These are phyloP conservation scores for Hippophae gyantsensis DNA, from an alignment of 306 rosid species.

Conservation along the genomic window DNA sequence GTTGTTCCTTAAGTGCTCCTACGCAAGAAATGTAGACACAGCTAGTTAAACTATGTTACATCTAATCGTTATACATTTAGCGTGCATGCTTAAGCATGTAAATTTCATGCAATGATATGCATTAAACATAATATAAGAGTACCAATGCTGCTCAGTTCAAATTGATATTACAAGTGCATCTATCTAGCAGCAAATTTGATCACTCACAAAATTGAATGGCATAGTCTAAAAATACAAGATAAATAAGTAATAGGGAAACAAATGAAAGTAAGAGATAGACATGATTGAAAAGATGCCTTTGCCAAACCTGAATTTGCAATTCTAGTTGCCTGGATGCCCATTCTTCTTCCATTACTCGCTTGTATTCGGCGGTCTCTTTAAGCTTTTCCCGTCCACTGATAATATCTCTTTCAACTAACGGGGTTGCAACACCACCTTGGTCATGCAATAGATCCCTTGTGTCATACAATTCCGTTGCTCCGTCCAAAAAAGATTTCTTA, in stretches of 20 bases:
- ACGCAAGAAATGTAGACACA: neutral
- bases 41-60: neutral
- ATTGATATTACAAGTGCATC: neutral
- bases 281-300: neutral
- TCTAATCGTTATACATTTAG: neutral
- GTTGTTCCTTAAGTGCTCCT: too few species aligned
- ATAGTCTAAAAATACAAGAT: neutral
- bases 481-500: conserved; percentile 2
- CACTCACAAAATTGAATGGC: neutral
- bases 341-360: conserved; percentile 69
- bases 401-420: conserved; percentile 27
- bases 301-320: conserved; percentile 71
- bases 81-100: too few species aligned
- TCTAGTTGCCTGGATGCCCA: conserved; percentile 78
- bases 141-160: neutral
- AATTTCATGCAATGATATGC: neutral
- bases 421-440: conserved; percentile 17
- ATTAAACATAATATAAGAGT: neutral
- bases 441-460: conserved; percentile 11
- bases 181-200: neutral
- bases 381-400: conserved; percentile 65
- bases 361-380: conserved; percentile 85
- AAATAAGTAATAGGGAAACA: neutral
- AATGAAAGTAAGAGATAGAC: neutral
- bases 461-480: conserved; percentile 11